Evolutionary conservation across 2,329 filamentous ascomycete species (phyloP).

Genomic region (Biscogniauxia marginata): DNA sequence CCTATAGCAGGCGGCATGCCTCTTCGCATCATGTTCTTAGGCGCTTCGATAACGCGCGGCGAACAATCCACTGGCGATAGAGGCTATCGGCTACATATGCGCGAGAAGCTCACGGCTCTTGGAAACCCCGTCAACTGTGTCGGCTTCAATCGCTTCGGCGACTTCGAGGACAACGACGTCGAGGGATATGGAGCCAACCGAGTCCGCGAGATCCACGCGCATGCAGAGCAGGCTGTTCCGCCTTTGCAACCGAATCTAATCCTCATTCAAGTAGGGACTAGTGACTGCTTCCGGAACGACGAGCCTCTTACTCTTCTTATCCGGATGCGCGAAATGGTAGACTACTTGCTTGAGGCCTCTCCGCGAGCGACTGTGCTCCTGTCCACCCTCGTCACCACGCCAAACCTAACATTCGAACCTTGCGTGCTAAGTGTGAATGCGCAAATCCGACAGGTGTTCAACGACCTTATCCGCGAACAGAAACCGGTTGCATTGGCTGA

Average conservation of each 20-base stretch:
- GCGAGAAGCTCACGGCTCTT: conserved; percentile 22
- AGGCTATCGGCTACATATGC: conserved; percentile 29
- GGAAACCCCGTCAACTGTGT: conserved; percentile 29
- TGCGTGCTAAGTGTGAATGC: conserved; percentile 27
- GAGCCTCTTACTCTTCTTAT: conserved; percentile 17
- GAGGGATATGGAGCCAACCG: conserved; percentile 24
- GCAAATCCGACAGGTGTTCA: conserved; percentile 25
- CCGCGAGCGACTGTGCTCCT: conserved; percentile 25
- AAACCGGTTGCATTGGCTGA: conserved; percentile 26
- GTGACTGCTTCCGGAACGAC: conserved; percentile 29
- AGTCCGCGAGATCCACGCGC: conserved; percentile 22
- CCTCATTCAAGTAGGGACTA: conserved; percentile 28
- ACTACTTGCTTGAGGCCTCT: conserved; percentile 21
- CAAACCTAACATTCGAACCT: conserved; percentile 20
- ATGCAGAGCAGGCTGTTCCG: conserved; percentile 24
- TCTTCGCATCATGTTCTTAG: conserved; percentile 27
- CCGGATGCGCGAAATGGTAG: conserved; percentile 22
- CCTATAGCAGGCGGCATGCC: conserved; percentile 22
- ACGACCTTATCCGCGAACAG: conserved; percentile 22
- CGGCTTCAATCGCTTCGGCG: conserved; percentile 30
- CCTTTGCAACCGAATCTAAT: conserved; percentile 28
- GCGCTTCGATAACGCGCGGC: conserved; percentile 25
- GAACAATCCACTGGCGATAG: conserved; percentile 24
- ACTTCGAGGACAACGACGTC: conserved; percentile 29
- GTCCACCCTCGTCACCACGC: conserved; percentile 27